Conservation (phyloP, 257 asterid species). For the Vinca minor region DNA sequence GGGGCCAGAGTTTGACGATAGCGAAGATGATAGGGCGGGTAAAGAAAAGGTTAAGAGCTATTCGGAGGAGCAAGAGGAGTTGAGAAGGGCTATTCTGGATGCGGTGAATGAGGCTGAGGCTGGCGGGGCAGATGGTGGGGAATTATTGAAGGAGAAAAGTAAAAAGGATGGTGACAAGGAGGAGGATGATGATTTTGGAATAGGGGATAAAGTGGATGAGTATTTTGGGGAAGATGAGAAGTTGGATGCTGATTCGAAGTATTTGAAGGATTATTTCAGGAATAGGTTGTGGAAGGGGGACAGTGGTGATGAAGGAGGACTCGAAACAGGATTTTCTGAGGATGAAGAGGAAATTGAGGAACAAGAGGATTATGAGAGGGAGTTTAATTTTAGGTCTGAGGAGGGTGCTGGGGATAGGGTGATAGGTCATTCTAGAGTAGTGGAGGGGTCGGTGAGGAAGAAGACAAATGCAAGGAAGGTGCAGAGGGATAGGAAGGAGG, state of each 20-base stretch:
- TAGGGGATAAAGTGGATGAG: constrained; percentile 46
- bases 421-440: constrained; percentile 55
- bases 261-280: constrained; percentile 53
- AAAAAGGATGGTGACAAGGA: constrained; percentile 22
- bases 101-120: constrained; percentile 32
- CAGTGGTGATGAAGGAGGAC: constrained; percentile 24
- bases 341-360: constrained; percentile 67
- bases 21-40: constrained; percentile 17
- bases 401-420: constrained; percentile 78
- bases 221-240: constrained; percentile 62
- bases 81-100: constrained; percentile 39
- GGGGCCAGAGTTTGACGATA: constrained; percentile 59
- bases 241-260: constrained; percentile 43
- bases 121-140: constrained; percentile 35
- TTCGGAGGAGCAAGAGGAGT: constrained; percentile 61
- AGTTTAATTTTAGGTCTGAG: constrained; percentile 62
- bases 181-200: constrained; percentile 24
- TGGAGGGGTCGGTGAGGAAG: constrained; percentile 89
- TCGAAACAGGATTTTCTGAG: constrained; percentile 38
- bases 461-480: constrained; percentile 50
- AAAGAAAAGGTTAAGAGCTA: constrained; percentile 37
- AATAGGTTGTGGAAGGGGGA: constrained; percentile 48
- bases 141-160: constrained; percentile 47
- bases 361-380: constrained; percentile 81
- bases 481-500: constrained; percentile 86